These are phyloP conservation scores for Fusarium coicis DNA, from an alignment of 2,329 filamentous ascomycete genomes.

Conservation along the genomic window DNA sequence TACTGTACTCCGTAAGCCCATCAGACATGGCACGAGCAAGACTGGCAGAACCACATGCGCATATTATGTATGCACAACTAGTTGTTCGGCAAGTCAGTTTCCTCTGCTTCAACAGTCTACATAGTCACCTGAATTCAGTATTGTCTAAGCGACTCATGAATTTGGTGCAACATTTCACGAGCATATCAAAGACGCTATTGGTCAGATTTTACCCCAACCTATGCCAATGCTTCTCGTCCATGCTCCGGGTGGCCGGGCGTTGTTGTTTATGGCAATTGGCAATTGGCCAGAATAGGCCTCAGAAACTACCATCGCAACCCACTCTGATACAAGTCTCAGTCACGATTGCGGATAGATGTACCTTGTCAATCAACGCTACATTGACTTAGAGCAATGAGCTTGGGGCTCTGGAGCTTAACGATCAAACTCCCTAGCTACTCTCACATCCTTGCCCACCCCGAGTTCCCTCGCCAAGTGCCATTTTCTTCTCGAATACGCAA, in stretches of 20 bases:
- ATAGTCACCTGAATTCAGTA: conserved; percentile 27
- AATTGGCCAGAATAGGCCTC: conserved; percentile 8
- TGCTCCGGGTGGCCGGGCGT: conserved; percentile 25
- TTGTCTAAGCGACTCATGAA: conserved; percentile 12
- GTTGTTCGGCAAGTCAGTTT: conserved; percentile 12
- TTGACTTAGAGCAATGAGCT: background rate
- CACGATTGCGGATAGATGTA: conserved; percentile 32
- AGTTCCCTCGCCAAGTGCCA: conserved; percentile 28
- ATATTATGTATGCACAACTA: background rate
- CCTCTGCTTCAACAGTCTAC: background rate
- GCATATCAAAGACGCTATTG: conserved; percentile 7
- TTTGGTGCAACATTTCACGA: conserved; percentile 20
- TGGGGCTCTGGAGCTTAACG: conserved; percentile 7
- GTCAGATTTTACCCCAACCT: conserved; percentile 19
- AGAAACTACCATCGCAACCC: conserved; percentile 9
- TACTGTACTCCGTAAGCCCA: conserved; percentile 34
- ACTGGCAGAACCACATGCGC: background rate
- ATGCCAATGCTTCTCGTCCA: conserved; percentile 6
- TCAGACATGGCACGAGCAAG: conserved; percentile 20
- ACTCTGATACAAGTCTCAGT: conserved; percentile 10
- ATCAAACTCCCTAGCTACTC: conserved; percentile 9
- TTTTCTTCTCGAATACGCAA: conserved; percentile 27
- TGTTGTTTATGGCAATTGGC: conserved; percentile 10
- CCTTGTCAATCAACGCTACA: conserved; percentile 13
- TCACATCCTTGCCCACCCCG: conserved; percentile 24